Percentiles rank a stretch among this genome's conserved stretches.
phyloP scores from a whole-genome alignment of 805 yeast genomes.

The Wickerhamomyces chambardii region DNA sequence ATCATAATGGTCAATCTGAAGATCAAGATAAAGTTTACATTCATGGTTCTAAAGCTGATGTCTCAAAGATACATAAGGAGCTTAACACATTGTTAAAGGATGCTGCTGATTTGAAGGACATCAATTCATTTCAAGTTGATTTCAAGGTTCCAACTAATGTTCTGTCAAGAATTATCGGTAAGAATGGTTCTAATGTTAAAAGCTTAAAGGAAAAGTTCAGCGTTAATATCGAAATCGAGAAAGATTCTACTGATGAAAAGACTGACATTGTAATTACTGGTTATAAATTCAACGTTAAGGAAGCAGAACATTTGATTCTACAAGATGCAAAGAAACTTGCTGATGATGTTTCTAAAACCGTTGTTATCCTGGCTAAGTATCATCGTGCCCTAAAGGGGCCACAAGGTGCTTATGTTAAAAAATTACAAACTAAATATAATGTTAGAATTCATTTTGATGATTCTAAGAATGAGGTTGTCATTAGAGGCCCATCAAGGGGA shows the following conservation, averaged over 20 bases:
- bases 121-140: conserved; percentile 30
- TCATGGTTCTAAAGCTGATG: conserved; percentile 64
- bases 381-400: conserved; percentile 83
- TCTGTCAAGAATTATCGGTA: conserved; percentile 81
- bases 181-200: conserved; percentile 70
- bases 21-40: conserved; percentile 48
- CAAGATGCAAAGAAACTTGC: conserved; percentile 67
- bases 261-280: conserved; percentile 63
- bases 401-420: conserved; percentile 69
- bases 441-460: conserved; percentile 76
- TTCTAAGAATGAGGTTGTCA: conserved; percentile 47
- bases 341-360: conserved; percentile 61
- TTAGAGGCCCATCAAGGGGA: conserved; percentile 88
- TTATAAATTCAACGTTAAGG: conserved; percentile 66
- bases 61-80: conserved; percentile 41
- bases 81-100: conserved; percentile 48
- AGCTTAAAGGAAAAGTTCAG: conserved; percentile 64
- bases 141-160: conserved; percentile 57
- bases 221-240: conserved; percentile 68
- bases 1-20: conserved; percentile 24
- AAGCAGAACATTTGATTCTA: conserved; percentile 50
- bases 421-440: conserved; percentile 80
- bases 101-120: conserved; percentile 38
- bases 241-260: conserved; percentile 32
- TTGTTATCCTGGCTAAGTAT: conserved; percentile 67